Conservation (phyloP, 2,329 filamentous ascomycete genomes). For the Fusarium goolgardi region DNA sequence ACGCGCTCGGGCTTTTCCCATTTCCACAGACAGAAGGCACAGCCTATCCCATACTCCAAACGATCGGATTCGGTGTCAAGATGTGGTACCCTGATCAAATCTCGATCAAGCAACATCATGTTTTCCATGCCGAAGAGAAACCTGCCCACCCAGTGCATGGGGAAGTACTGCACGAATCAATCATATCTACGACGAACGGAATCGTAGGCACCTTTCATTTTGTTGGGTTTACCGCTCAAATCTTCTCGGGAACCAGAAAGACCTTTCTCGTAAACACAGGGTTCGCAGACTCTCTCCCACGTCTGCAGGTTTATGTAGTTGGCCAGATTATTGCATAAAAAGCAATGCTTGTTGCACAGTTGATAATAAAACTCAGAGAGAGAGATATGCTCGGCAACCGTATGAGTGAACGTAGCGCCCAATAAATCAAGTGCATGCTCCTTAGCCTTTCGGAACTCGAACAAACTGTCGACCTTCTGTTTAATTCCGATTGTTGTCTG, state of each 20-base stretch:
- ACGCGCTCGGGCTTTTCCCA: neutral
- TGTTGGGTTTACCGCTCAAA: neutral
- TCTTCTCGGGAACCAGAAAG: neutral
- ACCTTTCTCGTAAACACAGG: neutral
- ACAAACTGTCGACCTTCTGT: constrained; percentile 40
- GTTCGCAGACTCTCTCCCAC: neutral
- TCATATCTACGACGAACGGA: no score
- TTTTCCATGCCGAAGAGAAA: no score
- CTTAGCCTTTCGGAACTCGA: constrained; percentile 42
- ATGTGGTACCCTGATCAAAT: neutral
- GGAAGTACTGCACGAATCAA: no score
- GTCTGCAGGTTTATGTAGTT: neutral
- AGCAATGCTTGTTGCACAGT: constrained; percentile 39
- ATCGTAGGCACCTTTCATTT: no score
- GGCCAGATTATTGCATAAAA: neutral
- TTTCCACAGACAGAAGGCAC: neutral
- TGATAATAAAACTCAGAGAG: constrained; percentile 41
- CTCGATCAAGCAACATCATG: no score
- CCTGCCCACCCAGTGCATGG: no score
- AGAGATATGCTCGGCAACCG: constrained; percentile 40
- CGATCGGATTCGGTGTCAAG: neutral
- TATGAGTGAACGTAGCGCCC: constrained; percentile 48
- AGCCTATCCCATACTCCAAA: neutral
- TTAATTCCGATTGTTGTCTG: constrained; percentile 45
- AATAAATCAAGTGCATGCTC: constrained; percentile 47